Evolutionary conservation across 352 stramenopile genomes (phyloP), one percentile per base, ranked within the genome.

Genomic region (Phytopythium aichiense): DNA sequence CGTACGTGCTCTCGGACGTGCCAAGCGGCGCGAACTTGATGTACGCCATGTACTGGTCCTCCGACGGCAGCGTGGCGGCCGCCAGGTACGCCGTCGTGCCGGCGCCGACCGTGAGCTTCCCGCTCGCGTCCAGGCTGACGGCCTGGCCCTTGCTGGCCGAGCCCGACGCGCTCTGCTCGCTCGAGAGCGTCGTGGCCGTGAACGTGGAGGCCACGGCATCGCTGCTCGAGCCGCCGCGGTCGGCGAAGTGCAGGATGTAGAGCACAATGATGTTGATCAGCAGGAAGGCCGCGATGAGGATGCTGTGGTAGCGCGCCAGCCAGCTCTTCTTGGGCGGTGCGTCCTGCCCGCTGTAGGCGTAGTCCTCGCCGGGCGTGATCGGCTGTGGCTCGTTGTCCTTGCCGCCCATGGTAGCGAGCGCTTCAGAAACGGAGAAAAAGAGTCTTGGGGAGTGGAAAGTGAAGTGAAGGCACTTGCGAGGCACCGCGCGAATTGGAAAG

Each of bases 191-290:
- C 18, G 72, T 73, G 43, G 71, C 57, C 20, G 64, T 68, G 66
- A 88, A 81, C 60, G 64, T 68, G 51, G 69, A 74, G 0, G 71
- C 66, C 49, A 79, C 63, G 3, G 76, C 68, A 60, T 64, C 60
- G 33, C 60, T 62, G 28, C 53, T 60, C 42, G 62, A 74, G 58
- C 59, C 65, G 53, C 69, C 76, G 59, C 79, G 79, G 73, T 91
- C 79, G 22, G 71, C 81, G 67, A 93, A 93, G 74, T 93, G 84
- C 45, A 93, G 64, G 42, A 91, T 69, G 78, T 93, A 93, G 33
- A 93, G 72, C 42, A 88, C 84, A 60, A 93, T 86, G 76, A 92
- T 72, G 73, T 92, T 92, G 76, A 88, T 60, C 40, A 89, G 67
- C 33, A 92, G 64, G 68, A 92, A 91, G 64, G 71, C 49, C 38